Base-by-base conservation (phyloP, 352 stramenopile species). In the Plasmopara viticola region DNA sequence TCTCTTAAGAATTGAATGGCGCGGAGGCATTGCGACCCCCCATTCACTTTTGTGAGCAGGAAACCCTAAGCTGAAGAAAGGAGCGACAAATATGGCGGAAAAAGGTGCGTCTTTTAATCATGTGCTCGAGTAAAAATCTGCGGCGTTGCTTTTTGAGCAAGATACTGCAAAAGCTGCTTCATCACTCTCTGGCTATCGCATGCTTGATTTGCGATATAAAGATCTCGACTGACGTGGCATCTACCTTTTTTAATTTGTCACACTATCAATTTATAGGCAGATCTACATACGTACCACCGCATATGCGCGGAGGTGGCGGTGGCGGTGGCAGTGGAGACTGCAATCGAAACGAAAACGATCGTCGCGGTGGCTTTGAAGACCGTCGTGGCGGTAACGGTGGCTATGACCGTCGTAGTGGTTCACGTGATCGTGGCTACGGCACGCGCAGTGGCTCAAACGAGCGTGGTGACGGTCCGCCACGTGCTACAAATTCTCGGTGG, bases 271-370 rank as follows among this genome's bases (percentile, higher is more conserved):
- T 51, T 30, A 44, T 48, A 87, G 78, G 70, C 74, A 80, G 68
- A 89, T 71, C 69, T 48, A 67, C 75, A 58, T 90, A 90, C 70
- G 73, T 90, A 44, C 79, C 79, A 50, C 79, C 79, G 33, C 79
- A 90, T 60, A 64, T 90, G 58, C 70, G 76, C 56, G 56, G 68
- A 25, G 52, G 49, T 34, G 64, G 65, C 31, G 58, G 66, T 33
- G 60, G 65, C 6, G 33, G 33, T 38, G 33, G 33, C 33, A 38
- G 13, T 38, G 33, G 13, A 38, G 33, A 38, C 33, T 14, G 33
- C 33, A 14, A 4, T 38, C 9, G 33, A 9, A 38, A 38, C 13
- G 33, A 38, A 38, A 14, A 38, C 33, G 57, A 65, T 53, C 53
- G 65, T 50, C 61, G 62, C 4, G 58, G 55, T 48, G 55, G 62